phyloP scores from a whole-genome alignment of 352 stramenopile genomes.

The Phytophthora pini region DNA sequence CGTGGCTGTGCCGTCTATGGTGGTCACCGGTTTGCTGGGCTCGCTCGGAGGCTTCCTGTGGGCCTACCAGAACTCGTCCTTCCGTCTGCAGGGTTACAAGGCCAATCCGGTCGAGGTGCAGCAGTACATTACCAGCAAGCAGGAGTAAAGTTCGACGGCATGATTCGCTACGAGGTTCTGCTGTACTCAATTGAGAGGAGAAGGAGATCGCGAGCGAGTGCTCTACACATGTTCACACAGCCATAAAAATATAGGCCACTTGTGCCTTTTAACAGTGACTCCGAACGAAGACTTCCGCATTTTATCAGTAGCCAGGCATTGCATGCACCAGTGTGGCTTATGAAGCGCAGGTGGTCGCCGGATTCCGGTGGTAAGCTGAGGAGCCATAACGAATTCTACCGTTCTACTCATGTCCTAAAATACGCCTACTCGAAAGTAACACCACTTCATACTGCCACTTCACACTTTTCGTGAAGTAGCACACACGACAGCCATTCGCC shows the following conservation, averaged over 20 bases:
- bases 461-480: slow-evolving; percentile 11
- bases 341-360: too few species aligned
- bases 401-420: slow-evolving; percentile 7
- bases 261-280: slow-evolving; percentile 13
- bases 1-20: slow-evolving; percentile 74
- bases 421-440: background rate
- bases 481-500: slow-evolving; percentile 26
- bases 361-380: too few species aligned
- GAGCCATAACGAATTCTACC: background rate
- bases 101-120: slow-evolving; percentile 65
- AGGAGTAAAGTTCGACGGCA: slow-evolving; percentile 17
- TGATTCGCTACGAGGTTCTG: slow-evolving; percentile 1
- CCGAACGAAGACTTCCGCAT: background rate
- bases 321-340: too few species aligned
- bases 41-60: slow-evolving; percentile 79
- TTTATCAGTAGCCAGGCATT: too few species aligned
- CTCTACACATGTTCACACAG: slow-evolving; percentile 23
- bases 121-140: slow-evolving; percentile 65
- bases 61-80: slow-evolving; percentile 85
- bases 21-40: slow-evolving; percentile 76
- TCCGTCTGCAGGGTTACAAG: slow-evolving; percentile 80
- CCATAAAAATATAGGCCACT: slow-evolving; percentile 37
- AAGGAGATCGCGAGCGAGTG: background rate
- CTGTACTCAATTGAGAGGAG: background rate
- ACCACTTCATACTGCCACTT: slow-evolving; percentile 22